Evolutionary conservation across 2,329 filamentous ascomycete genomes (phyloP), one percentile per base, ranked within the genome.

Genomic region (Pestalotiopsis fici): DNA sequence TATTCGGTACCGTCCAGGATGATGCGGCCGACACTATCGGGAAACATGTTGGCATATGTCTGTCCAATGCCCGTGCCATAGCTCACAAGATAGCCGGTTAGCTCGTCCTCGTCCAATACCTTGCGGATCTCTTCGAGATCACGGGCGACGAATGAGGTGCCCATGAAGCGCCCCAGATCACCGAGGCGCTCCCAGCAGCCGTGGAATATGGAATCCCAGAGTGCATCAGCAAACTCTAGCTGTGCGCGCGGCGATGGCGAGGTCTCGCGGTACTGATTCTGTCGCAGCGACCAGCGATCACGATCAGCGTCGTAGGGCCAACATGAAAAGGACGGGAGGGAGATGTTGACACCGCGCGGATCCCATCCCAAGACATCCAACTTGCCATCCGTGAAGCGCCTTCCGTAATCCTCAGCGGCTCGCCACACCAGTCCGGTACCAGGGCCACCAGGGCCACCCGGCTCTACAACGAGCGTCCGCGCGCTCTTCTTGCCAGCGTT

Each of bases 301-400:
- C 84, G 79, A 70, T 83, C 77, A 9, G 79, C 81, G 56, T 84
- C 76, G 65, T 80, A 76, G 4, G 83, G 81, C 63, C 81, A 86
- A 74, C 85, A 87, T 1, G 82, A 74, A 2, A 83, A 72, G 3
- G 79, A 73, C 0, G 85, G 85, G 6, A 79, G 79, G 1, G 84
- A 82, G 1, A 77, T 73, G 70, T 86, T 86, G 65, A 87, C 83
- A 1, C 85, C 85, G 3, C 85, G 81, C n/a, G 85, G 85, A 64
- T 87, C 85, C 81, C 83, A 87, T n/a, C 84, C 83, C 15, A 87
- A 73, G 5, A 86, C 81, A 67, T 86, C 84, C 25, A 80, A 83
- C 25, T 76, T 72, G 25, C 80, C 77, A 37, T 79, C 79, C 66
- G 82, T 83, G 13, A 86, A 73, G 3, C 82, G 80, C 65, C 79